Conservation (phyloP, 2,329 filamentous ascomycete genomes). For the Aureobasidium sp. region DNA sequence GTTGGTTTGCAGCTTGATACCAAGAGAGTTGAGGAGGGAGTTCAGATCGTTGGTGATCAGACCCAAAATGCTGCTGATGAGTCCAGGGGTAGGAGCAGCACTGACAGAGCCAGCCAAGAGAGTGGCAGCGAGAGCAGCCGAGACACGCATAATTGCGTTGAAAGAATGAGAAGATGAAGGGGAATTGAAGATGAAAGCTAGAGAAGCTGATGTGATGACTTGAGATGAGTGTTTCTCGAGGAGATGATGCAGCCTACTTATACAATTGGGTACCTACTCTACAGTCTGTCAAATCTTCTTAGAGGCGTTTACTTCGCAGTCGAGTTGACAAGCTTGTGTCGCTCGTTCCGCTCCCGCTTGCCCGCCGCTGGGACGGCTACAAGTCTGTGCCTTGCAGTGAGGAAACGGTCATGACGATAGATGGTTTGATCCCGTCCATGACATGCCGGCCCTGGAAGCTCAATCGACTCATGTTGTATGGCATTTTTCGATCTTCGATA, state of each 20-base stretch:
- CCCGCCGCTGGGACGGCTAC: background rate
- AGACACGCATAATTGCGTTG: background rate
- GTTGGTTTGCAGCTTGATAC: slow-evolving; percentile 15
- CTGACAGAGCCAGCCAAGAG: slow-evolving; percentile 3
- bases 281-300: background rate
- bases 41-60: slow-evolving; percentile 14
- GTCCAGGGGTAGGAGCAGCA: slow-evolving; percentile 7
- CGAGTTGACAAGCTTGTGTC: slow-evolving; percentile 1
- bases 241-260: background rate
- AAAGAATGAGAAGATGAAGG: background rate
- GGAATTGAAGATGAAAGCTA: background rate
- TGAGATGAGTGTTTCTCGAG: background rate
- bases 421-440: background rate
- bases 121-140: slow-evolving; percentile 5
- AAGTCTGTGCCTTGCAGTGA: background rate
- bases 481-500: background rate
- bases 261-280: background rate
- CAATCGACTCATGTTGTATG: background rate
- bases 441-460: background rate
- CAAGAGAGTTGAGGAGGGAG: slow-evolving; percentile 14
- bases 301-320: background rate
- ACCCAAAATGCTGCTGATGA: slow-evolving; percentile 11
- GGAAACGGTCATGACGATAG: slow-evolving; percentile 5
- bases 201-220: slow-evolving; percentile 2
- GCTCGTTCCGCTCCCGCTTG: slow-evolving; percentile 4